Evolutionary conservation across 805 yeast genomes (phyloP), one percentile per base, ranked within the genome.

Genomic region (Tanozyma kutaoensis): DNA sequence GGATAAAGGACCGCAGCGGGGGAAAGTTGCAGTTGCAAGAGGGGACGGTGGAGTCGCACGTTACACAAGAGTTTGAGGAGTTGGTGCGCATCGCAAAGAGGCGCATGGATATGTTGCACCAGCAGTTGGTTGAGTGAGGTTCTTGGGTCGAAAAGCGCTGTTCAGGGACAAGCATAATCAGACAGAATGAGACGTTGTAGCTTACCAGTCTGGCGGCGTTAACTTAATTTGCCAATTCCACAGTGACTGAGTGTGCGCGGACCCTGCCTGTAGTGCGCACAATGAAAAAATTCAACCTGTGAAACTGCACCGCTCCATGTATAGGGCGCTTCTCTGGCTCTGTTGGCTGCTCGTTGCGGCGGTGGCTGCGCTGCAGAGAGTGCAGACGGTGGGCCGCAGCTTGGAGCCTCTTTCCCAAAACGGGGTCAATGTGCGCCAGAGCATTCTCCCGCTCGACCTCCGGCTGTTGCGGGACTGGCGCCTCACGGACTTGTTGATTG

Each of bases 401-500:
- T 10, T 8, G 20, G 9, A 8, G 20, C 20, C 8, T 17, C 20
- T 8, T 8, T 17, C 20, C 20, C 20, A 17, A 10, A 8, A 8
- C 8, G 9, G 10, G 20, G 8, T 8, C 20, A 10, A 17, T 8
- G 8, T 10, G 9, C 20, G 10, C 8, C 8, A 10, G 10, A 37
- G 39, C 27, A 32, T 50, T 12, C 36, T 48, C 11, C 64, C 65
- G 2, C 33, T 56, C n/a, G 57, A 55, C 25, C 32, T 45, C 5
- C 43, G 69, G 21, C 52, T 57, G 13, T 44, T 71, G 11, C 39
- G 40, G 12, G 71, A 68, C 33, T 71, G 68, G 59, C 42, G 43
- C 15, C 50, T 77, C 5, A 54, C 80, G 0, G 71, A 76, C 36
- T 40, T 78, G 8, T 46, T 86, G 3, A 50, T 85, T 4, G 72